Percentiles rank a stretch among this genome's conserved stretches.
Evolutionary conservation across 1,139 yeast species (phyloP).

Genomic region (Scheffersomyces parashehatae): DNA sequence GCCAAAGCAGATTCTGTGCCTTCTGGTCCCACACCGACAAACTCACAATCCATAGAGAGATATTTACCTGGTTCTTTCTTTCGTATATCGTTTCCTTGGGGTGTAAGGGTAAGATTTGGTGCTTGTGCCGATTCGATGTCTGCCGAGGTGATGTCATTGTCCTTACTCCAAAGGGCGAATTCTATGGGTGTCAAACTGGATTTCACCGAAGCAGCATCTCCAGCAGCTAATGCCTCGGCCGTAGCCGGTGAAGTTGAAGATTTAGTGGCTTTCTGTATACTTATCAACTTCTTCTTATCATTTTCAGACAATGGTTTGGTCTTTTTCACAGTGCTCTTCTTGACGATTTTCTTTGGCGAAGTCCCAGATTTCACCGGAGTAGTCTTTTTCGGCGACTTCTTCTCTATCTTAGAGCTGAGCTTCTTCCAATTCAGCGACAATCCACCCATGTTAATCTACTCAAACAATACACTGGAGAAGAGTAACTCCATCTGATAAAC

Average conservation of each 20-base stretch:
- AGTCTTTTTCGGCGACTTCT: neutral
- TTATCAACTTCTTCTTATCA: no score
- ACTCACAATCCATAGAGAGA: slow-evolving; percentile 88
- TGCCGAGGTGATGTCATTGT: slow-evolving; percentile 19
- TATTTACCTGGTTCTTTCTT: slow-evolving; percentile 62
- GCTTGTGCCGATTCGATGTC: slow-evolving; percentile 12
- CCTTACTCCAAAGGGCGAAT: slow-evolving; percentile 31
- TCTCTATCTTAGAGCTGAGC: slow-evolving; percentile 24
- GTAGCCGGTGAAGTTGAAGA: no score
- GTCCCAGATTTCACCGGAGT: neutral
- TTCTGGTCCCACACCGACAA: slow-evolving; percentile 84
- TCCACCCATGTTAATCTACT: slow-evolving; percentile 13
- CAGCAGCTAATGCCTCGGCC: neutral
- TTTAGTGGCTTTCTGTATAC: no score
- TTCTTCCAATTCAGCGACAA: slow-evolving; percentile 40
- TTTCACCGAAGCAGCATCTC: neutral
- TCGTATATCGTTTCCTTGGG: slow-evolving; percentile 15
- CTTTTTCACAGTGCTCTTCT: neutral
- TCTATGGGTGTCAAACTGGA: slow-evolving; percentile 19
- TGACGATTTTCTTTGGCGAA: neutral
- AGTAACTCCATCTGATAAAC: no score
- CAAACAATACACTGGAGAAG: no score
- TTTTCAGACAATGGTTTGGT: neutral
- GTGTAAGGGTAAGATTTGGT: slow-evolving; percentile 3
- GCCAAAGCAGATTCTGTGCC: slow-evolving; percentile 76